These are phyloP conservation scores for Trichothecium sympodiale DNA, from an alignment of 2,329 filamentous ascomycete genomes.

Conservation along the genomic window DNA sequence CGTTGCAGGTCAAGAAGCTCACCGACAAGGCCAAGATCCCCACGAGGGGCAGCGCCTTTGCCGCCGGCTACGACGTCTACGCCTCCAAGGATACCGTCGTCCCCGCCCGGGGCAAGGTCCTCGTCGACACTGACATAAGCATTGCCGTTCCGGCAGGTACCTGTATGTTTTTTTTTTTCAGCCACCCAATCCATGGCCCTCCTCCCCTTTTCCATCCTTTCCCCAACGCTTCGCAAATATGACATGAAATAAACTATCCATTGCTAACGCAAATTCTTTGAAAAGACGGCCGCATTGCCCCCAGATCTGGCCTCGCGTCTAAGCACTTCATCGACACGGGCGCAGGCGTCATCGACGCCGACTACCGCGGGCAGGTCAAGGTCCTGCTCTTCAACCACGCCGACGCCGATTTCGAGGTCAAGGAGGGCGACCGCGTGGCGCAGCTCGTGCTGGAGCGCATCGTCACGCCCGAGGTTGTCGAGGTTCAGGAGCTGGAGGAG, in stretches of 20 bases:
- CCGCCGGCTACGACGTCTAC: conserved; percentile 92
- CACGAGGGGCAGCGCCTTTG: conserved; percentile 78
- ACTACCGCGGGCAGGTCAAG: conserved; percentile 91
- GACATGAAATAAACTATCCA: too few relatives aligned
- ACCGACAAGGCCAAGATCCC: conserved; percentile 68
- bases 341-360: conserved; percentile 93
- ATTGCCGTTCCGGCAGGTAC: conserved; percentile 86
- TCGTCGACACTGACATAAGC: conserved; percentile 84
- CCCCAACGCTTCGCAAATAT: too few relatives aligned
- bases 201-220: not conserved
- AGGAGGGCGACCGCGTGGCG: conserved; percentile 80
- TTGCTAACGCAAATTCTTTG: not conserved
- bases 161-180: conserved; percentile 64
- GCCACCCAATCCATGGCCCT: too few relatives aligned
- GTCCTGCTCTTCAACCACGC: conserved; percentile 90
- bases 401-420: conserved; percentile 70
- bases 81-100: conserved; percentile 63
- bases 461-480: conserved; percentile 82
- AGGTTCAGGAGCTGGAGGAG: conserved; percentile 79
- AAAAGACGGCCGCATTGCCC: conserved; percentile 77
- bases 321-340: conserved; percentile 97
- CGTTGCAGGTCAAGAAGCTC: conserved; percentile 81
- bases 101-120: conserved; percentile 69
- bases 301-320: conserved; percentile 77
- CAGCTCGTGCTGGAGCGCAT: conserved; percentile 93